Evolutionary conservation across 495 filamentous ascomycete species (phyloP).

Genomic region (Penicillium coprophilum): DNA sequence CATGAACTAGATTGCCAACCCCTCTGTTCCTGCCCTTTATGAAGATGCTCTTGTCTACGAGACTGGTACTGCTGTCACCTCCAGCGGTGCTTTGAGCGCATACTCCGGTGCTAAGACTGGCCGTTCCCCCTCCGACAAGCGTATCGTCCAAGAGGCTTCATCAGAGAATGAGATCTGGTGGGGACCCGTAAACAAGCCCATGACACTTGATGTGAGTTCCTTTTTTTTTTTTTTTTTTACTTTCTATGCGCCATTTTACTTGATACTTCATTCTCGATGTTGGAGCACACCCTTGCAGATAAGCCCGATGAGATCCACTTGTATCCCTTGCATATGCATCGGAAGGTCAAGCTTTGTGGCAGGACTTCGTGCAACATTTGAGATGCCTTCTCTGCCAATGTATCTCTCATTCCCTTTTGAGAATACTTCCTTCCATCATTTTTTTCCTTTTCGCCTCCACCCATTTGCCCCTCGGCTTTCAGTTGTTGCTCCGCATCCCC

Average conservation of each 20-base stretch:
- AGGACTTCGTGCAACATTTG: slow-evolving; percentile 12
- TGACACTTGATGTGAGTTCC: slow-evolving; percentile 89
- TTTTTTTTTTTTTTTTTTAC: slow-evolving; percentile 13
- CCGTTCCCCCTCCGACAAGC: slow-evolving; percentile 94
- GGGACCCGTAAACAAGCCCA: slow-evolving; percentile 98
- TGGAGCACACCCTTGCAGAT: slow-evolving; percentile 33
- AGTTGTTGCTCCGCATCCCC: slow-evolving; percentile 15
- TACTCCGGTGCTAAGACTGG: slow-evolving; percentile 99
- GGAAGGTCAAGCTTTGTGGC: slow-evolving; percentile 40
- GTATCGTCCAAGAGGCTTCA: slow-evolving; percentile 86
- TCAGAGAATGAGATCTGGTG: slow-evolving; percentile 96
- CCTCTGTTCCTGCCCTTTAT: slow-evolving; percentile 90
- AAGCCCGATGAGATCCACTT: slow-evolving; percentile 23
- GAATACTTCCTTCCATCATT: slow-evolving; percentile 1
- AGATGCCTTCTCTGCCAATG: slow-evolving; percentile 5
- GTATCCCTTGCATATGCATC: slow-evolving; percentile 31
- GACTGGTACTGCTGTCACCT: slow-evolving; percentile 95
- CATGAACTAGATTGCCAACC: slow-evolving; percentile 71
- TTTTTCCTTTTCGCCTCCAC: slow-evolving; percentile 3
- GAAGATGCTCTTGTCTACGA: slow-evolving; percentile 99
- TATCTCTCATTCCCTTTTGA: not conserved
- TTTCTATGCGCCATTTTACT: slow-evolving; percentile 27
- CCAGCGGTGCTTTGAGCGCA: slow-evolving; percentile 88
- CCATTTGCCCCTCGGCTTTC: slow-evolving; percentile 15
- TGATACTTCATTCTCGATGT: slow-evolving; percentile 16